Base-by-base conservation (phyloP, 2,329 filamentous ascomycete genomes). In the Ophiostoma pallidulum region DNA sequence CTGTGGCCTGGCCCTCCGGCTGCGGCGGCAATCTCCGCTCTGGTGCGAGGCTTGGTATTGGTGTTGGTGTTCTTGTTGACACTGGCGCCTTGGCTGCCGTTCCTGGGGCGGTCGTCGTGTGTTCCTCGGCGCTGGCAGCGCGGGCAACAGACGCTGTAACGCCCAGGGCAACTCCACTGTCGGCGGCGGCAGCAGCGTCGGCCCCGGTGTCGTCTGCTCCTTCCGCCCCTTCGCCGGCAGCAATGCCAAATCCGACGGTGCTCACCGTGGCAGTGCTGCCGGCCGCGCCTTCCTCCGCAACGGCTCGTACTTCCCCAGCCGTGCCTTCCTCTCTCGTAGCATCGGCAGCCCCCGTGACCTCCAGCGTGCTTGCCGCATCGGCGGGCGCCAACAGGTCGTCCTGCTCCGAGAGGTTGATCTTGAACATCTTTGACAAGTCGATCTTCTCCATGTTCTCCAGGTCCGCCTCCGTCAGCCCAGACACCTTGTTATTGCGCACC, bases 371-470 rank as follows among this genome's bases (percentile, higher is more conserved):
- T n/a, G n/a, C n/a, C n/a, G 7, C 29, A 3, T 5, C 14, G 2
- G 18, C 39, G 1, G 48, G 42, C 8, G 19, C 39, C 31, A n/a
- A n/a, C n/a, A 50, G 32, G 16, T 19, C 6, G 18, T 46, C 48
- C 24, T 50, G 18, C 32, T 50, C 38, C 13, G 48, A 50, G n/a
- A 46, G 38, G 8, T 46, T 42, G 13, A 48, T 32, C 14, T 16
- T 4, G 39, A 48, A 48, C 5, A 42, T 16, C 19, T 18, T 37
- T 2, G 8, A 3, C 4, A 48, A 2, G 13, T 38, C 39, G 20
- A 48, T 28, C 19, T 4, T 18, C n/a, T 50, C 42, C 43, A 50
- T 42, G 31, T 28, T 22, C 24, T 29, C 24, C 31, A 46, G 38
- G 9, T 50, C 41, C 2, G 35, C 24, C 22, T 20, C 20, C 16